Evolutionary conservation across 2,329 filamentous ascomycete genomes (phyloP).

Genomic region (Aspergillus fructus): DNA sequence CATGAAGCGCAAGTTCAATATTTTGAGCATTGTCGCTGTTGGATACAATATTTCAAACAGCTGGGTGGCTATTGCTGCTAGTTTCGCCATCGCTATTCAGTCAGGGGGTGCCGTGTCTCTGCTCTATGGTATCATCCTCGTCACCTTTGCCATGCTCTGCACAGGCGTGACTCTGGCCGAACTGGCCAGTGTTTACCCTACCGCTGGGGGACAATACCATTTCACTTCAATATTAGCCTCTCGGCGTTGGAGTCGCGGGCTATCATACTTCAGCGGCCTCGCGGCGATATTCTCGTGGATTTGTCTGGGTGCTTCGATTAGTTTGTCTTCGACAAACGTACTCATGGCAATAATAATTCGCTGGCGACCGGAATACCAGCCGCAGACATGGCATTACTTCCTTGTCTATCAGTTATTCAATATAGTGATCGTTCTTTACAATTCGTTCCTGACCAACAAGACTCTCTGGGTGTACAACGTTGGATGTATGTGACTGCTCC

Average conservation of each 20-base stretch:
- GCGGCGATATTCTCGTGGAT: conserved; percentile 24
- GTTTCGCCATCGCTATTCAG: conserved; percentile 26
- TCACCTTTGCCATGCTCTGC: conserved; percentile 20
- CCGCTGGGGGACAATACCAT: conserved; percentile 6
- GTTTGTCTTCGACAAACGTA: conserved; percentile 16
- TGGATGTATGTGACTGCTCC: conserved; percentile 16
- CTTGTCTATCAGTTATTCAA: conserved; percentile 24
- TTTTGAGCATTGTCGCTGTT: conserved; percentile 24
- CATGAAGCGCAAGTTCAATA: conserved; percentile 25
- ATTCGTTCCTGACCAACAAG: conserved; percentile 21
- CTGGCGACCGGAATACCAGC: conserved; percentile 20
- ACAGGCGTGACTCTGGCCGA: conserved; percentile 4
- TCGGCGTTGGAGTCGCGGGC: conserved; percentile 21
- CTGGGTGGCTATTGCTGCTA: conserved; percentile 25
- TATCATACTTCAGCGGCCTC: conserved; percentile 24
- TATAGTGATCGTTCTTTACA: conserved; percentile 16
- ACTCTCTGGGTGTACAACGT: conserved; percentile 25
- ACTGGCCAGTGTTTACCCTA: conserved; percentile 2
- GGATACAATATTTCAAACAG: conserved; percentile 27
- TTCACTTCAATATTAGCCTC: conserved; percentile 13
- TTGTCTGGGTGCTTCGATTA: conserved; percentile 21
- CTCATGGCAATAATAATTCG: conserved; percentile 24
- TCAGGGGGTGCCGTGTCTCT: conserved; percentile 22
- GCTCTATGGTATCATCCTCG: conserved; percentile 23
- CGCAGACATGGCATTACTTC: conserved; percentile 23